Conservation (phyloP, 2,329 filamentous ascomycete genomes). For the Akanthomyces lecanii region DNA sequence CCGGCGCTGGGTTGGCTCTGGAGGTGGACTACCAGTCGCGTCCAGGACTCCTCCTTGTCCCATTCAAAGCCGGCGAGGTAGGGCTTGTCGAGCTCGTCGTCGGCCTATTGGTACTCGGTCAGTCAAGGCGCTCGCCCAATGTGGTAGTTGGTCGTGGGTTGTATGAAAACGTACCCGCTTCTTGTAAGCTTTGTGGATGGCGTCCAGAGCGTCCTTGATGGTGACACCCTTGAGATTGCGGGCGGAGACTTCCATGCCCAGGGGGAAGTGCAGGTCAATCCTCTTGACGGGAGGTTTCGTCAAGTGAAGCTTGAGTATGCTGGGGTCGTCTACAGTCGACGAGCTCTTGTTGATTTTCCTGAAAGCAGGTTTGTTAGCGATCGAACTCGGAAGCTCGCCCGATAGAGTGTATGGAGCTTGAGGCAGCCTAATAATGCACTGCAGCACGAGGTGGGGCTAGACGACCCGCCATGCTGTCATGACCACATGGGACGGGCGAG, state of each 20-base stretch:
- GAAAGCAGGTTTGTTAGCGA: not conserved
- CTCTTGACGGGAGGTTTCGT: slow-evolving; percentile 83
- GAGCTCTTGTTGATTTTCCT: slow-evolving; percentile 96
- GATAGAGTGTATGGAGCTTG: slow-evolving; percentile 2
- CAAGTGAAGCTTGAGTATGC: slow-evolving; percentile 76
- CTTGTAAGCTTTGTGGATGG: slow-evolving; percentile 94
- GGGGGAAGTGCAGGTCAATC: slow-evolving; percentile 87
- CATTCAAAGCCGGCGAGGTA: slow-evolving; percentile 94
- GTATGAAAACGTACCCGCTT: slow-evolving; percentile 67
- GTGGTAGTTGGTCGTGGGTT: not conserved
- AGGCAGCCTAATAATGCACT: slow-evolving; percentile 10
- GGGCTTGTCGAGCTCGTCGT: slow-evolving; percentile 84
- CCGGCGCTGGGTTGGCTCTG: slow-evolving; percentile 61
- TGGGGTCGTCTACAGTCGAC: slow-evolving; percentile 72
- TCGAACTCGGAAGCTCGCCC: slow-evolving; percentile 1
- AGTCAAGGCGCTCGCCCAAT: not conserved
- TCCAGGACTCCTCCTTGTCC: slow-evolving; percentile 91
- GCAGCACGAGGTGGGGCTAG: not conserved
- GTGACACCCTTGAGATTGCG: slow-evolving; percentile 92
- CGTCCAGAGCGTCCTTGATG: slow-evolving; percentile 93
- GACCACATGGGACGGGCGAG: not conserved
- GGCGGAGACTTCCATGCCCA: slow-evolving; percentile 82
- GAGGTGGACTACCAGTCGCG: slow-evolving; percentile 80
- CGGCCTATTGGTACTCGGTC: slow-evolving; percentile 52
- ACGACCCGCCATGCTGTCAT: slow-evolving; percentile 9